These are phyloP conservation scores for Skeletonema grethae DNA, from an alignment of 108 stramenopile genomes.

Conservation along the genomic window DNA sequence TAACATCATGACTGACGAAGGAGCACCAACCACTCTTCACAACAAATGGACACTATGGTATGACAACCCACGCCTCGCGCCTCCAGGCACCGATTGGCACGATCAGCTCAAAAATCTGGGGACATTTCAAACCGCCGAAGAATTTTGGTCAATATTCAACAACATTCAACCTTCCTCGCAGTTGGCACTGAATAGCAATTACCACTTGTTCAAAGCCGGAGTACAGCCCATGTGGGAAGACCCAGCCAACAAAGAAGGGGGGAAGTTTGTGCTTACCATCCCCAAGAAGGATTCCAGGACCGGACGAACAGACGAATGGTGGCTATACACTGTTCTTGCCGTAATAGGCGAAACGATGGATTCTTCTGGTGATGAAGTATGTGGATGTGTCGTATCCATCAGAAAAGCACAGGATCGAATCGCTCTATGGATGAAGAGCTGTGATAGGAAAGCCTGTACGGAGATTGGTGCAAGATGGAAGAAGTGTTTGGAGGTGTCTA, in stretches of 20 bases:
- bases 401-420: constrained; percentile 86
- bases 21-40: constrained; percentile 53
- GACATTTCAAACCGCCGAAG: constrained; percentile 84
- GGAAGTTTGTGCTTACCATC: constrained; percentile 87
- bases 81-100: constrained; percentile 81
- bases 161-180: constrained; percentile 78
- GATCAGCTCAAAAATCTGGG: constrained; percentile 88
- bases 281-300: constrained; percentile 70
- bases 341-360: constrained; percentile 92
- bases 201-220: constrained; percentile 89
- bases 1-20: neutral
- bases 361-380: constrained; percentile 75
- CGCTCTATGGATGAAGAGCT: constrained; percentile 86
- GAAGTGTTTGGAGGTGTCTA: constrained; percentile 79
- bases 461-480: constrained; percentile 84
- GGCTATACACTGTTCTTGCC: constrained; percentile 84
- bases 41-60: constrained; percentile 90
- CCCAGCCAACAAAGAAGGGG: constrained; percentile 76
- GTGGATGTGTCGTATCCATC: constrained; percentile 87
- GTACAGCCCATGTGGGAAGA: constrained; percentile 96
- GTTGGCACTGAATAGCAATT: constrained; percentile 74
- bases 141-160: constrained; percentile 93
- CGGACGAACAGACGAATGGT: constrained; percentile 75
- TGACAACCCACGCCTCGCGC: constrained; percentile 88
- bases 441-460: constrained; percentile 61